A percentile compares a stretch with the other conserved stretches of the same genome.
These are phyloP conservation scores for Gamarada debralockiae DNA, from an alignment of 495 filamentous ascomycete genomes.

Conservation along the genomic window DNA sequence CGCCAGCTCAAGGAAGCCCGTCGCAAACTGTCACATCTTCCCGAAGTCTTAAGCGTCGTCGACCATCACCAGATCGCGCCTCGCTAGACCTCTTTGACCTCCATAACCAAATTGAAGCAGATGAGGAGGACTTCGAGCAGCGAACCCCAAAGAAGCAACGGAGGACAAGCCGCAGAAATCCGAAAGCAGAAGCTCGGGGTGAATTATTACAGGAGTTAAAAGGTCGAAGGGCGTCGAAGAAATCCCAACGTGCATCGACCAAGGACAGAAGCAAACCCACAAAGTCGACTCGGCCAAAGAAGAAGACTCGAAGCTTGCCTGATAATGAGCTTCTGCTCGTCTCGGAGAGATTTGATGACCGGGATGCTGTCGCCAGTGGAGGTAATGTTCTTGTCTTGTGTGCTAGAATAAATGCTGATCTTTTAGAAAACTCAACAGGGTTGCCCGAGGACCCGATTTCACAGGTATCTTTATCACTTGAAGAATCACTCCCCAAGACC, in stretches of 20 bases:
- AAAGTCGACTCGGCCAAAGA: neutral
- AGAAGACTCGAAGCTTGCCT: constrained; percentile 9
- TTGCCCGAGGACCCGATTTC: constrained; percentile 22
- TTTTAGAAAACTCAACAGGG: constrained; percentile 4
- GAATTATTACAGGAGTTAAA: neutral
- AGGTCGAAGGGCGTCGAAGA: neutral
- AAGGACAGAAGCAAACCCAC: neutral
- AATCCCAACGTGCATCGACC: neutral
- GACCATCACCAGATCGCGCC: neutral
- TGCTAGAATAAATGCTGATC: neutral
- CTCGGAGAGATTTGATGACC: neutral
- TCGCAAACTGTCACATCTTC: neutral
- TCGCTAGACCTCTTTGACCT: neutral
- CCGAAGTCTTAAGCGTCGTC: neutral
- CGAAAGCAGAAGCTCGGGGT: neutral
- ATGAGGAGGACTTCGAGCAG: neutral
- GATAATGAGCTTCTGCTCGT: constrained; percentile 10
- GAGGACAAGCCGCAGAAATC: neutral
- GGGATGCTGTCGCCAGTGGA: neutral
- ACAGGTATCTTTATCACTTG: neutral
- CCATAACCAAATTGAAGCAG: neutral
- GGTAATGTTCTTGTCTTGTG: too few relatives aligned
- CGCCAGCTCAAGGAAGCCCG: neutral
- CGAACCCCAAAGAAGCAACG: constrained; percentile 3
- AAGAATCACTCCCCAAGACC: neutral